phyloP scores from a whole-genome alignment of 306 rosid species.

The Medicago arabica region DNA sequence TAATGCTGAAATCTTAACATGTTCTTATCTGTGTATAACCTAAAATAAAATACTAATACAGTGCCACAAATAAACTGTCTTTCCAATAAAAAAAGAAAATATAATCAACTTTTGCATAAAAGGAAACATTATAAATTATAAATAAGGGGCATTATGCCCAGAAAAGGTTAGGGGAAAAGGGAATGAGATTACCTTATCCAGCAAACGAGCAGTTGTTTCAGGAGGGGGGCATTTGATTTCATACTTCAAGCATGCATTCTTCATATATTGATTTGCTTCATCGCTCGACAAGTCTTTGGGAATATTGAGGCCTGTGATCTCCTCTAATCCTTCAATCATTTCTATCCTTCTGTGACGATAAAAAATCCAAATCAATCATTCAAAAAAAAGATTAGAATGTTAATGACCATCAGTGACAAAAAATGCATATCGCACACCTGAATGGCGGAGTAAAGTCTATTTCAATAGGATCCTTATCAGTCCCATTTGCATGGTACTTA shows the following conservation, averaged over 20 bases:
- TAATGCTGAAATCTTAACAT: background rate
- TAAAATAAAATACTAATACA: background rate
- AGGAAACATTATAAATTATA: background rate
- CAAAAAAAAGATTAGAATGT: background rate
- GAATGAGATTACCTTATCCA: conserved; percentile 71
- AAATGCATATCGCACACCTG: conserved; percentile 59
- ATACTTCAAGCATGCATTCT: conserved; percentile 68
- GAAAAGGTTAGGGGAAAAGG: background rate
- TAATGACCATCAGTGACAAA: background rate
- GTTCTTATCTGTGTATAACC: background rate
- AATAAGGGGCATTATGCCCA: background rate
- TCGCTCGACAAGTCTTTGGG: conserved; percentile 80
- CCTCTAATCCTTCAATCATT: conserved; percentile 85
- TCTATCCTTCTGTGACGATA: conserved; percentile 79
- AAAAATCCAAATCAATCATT: conserved; percentile 36
- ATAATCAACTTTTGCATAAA: background rate
- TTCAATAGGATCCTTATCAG: conserved; percentile 76
- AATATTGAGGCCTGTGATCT: conserved; percentile 73
- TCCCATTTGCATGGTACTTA: conserved; percentile 75
- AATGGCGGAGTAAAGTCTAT: conserved; percentile 79
- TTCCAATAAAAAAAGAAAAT: background rate
- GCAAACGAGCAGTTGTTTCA: conserved; percentile 82
- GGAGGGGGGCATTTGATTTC: conserved; percentile 90
- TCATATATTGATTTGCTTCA: conserved; percentile 80
- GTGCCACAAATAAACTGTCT: background rate